A percentile compares a stretch with the other conserved stretches of the same genome.
phyloP scores from a whole-genome alignment of 2,329 filamentous ascomycete species.

The Penicillium sp. region DNA sequence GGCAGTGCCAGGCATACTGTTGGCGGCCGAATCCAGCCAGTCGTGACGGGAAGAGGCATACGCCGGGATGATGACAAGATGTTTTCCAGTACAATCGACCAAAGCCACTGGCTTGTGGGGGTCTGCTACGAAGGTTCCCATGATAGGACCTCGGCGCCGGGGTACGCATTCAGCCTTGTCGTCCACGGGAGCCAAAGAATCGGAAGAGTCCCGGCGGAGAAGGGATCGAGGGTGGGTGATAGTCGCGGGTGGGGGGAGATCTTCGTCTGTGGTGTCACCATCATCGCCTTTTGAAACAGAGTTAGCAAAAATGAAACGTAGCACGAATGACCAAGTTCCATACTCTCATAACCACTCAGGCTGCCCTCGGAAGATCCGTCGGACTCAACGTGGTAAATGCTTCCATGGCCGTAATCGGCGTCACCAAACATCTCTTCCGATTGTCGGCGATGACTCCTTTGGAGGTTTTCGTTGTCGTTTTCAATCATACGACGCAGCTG shows the following conservation, averaged over 20 bases:
- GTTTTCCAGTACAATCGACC: conserved; percentile 49
- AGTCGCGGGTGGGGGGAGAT: conserved; percentile 50
- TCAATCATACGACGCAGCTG: conserved; percentile 72
- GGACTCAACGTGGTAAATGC: conserved; percentile 48
- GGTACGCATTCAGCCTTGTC: conserved; percentile 33
- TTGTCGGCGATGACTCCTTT: conserved; percentile 30
- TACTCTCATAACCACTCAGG: conserved; percentile 61
- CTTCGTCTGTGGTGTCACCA: conserved; percentile 61
- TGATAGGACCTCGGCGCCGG: conserved; percentile 46
- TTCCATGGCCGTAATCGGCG: conserved; percentile 41
- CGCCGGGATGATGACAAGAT: conserved; percentile 49
- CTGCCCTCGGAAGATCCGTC: conserved; percentile 34
- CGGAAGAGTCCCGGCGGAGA: conserved; percentile 50
- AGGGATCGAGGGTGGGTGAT: conserved; percentile 51
- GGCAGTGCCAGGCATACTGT: conserved; percentile 43
- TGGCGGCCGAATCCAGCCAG: conserved; percentile 46
- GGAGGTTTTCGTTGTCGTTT: conserved; percentile 51
- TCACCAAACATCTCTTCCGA: conserved; percentile 43
- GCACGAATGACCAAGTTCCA: conserved; percentile 35
- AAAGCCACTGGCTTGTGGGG: conserved; percentile 50
- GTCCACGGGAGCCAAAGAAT: conserved; percentile 46
- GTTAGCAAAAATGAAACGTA: conserved; percentile 46
- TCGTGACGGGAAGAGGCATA: conserved; percentile 48
- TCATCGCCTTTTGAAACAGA: conserved; percentile 51
- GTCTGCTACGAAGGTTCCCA: conserved; percentile 50